Conservation (phyloP, 441 rosid genomes). For the Gossypium schwendimanii region DNA sequence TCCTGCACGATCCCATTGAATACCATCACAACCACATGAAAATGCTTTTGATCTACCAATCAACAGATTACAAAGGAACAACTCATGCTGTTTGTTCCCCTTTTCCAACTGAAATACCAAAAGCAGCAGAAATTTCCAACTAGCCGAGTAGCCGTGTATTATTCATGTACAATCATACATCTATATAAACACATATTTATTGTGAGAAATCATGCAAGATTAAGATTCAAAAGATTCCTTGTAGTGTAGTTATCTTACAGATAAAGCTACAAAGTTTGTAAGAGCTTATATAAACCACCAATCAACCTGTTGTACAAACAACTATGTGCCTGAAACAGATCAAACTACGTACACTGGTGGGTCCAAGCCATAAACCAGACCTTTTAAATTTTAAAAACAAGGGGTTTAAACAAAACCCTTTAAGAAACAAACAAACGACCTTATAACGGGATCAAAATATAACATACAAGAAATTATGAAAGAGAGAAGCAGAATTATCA, state of each 20-base stretch:
- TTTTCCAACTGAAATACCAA: neutral
- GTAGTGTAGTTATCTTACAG: slow-evolving; percentile 6
- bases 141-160: neutral
- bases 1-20: slow-evolving; percentile 34
- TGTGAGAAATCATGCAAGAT: slow-evolving; percentile 8
- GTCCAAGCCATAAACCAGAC: slow-evolving; percentile 1
- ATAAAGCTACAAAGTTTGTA: slow-evolving; percentile 8
- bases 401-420: neutral
- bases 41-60: neutral
- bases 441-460: neutral
- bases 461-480: neutral
- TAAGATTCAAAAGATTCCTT: slow-evolving; percentile 16
- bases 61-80: neutral
- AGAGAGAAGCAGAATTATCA: neutral
- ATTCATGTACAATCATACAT: neutral
- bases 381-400: neutral
- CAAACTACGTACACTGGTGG: slow-evolving; percentile 14
- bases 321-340: slow-evolving; percentile 15
- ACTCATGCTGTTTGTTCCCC: neutral
- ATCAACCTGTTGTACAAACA: slow-evolving; percentile 28
- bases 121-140: slow-evolving; percentile 5
- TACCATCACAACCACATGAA: neutral
- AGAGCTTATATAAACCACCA: neutral
- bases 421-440: slow-evolving; percentile 7
- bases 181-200: slow-evolving; percentile 1